A percentile compares a stretch with the other conserved stretches of the same genome.
phyloP scores from a whole-genome alignment of 768 basidiomycete genomes.

The Auricularia sp. region DNA sequence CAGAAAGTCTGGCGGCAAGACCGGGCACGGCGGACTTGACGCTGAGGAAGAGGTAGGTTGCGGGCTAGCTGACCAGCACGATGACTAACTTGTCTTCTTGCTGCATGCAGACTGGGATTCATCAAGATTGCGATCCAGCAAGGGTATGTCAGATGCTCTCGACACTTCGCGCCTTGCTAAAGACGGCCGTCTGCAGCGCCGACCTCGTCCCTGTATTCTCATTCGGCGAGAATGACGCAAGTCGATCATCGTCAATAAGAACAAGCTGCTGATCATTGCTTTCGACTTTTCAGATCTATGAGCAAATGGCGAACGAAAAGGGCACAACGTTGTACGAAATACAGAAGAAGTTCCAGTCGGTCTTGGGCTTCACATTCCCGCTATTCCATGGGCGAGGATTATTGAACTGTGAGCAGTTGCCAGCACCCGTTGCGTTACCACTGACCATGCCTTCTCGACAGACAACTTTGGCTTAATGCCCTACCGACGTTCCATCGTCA shows the following conservation, averaged over 20 bases:
- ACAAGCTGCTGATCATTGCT: slow-evolving; percentile 1
- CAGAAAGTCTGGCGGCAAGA: slow-evolving; percentile 86
- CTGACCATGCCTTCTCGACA: slow-evolving; percentile 20
- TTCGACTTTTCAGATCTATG: slow-evolving; percentile 61
- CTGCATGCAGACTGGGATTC: slow-evolving; percentile 62
- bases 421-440: neutral
- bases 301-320: slow-evolving; percentile 92
- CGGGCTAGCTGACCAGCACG: neutral
- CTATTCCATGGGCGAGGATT: slow-evolving; percentile 95
- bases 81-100: neutral
- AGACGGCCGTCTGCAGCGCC: slow-evolving; percentile 41
- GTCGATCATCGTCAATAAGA: slow-evolving; percentile 16
- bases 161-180: neutral
- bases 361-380: slow-evolving; percentile 94
- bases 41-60: slow-evolving; percentile 52
- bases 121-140: slow-evolving; percentile 90
- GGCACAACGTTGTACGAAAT: slow-evolving; percentile 79
- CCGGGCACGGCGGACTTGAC: slow-evolving; percentile 96
- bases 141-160: slow-evolving; percentile 40
- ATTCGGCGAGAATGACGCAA: slow-evolving; percentile 96
- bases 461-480: slow-evolving; percentile 96
- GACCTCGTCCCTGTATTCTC: slow-evolving; percentile 96
- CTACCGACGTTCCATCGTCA: slow-evolving; percentile 89
- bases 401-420: slow-evolving; percentile 68
- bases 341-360: slow-evolving; percentile 83